Evolutionary conservation across 2,329 filamentous ascomycete species (phyloP).

Genomic region (Colletotrichum caudatum): DNA sequence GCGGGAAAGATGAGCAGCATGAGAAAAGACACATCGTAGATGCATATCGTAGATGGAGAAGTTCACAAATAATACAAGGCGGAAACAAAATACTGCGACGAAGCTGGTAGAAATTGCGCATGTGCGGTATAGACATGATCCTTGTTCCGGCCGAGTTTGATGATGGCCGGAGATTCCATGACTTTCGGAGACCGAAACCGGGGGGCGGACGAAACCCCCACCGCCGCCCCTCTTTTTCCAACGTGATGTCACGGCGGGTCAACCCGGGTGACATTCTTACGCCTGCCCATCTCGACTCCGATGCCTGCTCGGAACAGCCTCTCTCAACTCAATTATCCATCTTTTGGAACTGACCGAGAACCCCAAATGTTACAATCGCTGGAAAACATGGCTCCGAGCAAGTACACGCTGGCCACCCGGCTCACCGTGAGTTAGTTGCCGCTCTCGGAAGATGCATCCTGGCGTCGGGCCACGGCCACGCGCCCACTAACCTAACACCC

Average conservation of each 20-base stretch:
- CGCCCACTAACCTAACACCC: conserved; percentile 8
- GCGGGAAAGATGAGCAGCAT: not conserved
- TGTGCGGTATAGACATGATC: not conserved
- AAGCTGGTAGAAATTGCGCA: not conserved
- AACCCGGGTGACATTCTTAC: conserved; percentile 10
- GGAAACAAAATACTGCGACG: not conserved
- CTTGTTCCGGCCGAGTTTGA: not conserved
- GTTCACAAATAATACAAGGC: too few species aligned
- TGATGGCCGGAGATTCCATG: conserved; percentile 21
- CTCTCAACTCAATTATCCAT: not conserved
- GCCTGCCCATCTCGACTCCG: conserved; percentile 4
- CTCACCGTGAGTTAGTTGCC: conserved; percentile 29
- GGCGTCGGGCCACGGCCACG: not conserved
- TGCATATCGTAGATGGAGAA: not conserved
- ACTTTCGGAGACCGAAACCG: conserved; percentile 36
- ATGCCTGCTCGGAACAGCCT: not conserved
- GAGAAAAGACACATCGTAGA: not conserved
- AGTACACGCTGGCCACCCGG: conserved; percentile 32
- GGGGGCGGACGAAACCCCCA: conserved; percentile 23
- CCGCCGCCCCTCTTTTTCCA: conserved; percentile 34
- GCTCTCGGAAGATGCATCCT: not conserved
- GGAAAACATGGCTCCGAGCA: conserved; percentile 25
- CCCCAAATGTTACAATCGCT: not conserved
- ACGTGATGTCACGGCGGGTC: conserved; percentile 41
- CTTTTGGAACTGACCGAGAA: not conserved